These are phyloP conservation scores for Lizonia empirigonia DNA, from an alignment of 2,329 filamentous ascomycete genomes.

Conservation along the genomic window DNA sequence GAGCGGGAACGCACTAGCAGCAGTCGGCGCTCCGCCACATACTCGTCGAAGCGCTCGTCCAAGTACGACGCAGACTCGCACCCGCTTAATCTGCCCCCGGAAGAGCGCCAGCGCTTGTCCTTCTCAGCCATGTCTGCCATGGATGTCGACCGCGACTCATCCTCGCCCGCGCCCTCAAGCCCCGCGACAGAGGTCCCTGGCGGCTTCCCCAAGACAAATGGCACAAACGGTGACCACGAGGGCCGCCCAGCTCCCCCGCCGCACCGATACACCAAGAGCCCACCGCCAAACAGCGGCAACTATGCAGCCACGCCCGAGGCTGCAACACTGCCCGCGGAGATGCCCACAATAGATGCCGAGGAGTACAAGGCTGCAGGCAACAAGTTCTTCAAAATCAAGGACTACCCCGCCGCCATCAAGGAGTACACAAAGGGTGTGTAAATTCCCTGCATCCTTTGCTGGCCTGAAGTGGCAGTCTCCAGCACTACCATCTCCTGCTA, in stretches of 20 bases:
- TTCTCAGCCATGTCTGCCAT: constrained; percentile 68
- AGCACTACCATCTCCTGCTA: too few relatives aligned
- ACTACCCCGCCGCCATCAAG: constrained; percentile 84
- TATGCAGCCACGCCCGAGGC: constrained; percentile 47
- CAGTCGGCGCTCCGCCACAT: constrained; percentile 37
- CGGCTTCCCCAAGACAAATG: constrained; percentile 51
- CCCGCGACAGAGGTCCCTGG: constrained; percentile 53
- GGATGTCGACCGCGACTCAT: constrained; percentile 39
- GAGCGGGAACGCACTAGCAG: constrained; percentile 38
- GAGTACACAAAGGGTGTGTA: constrained; percentile 91
- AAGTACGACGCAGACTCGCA: constrained; percentile 73
- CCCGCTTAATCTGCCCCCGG: constrained; percentile 86
- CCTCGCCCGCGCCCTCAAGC: constrained; percentile 49
- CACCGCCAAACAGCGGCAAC: constrained; percentile 51
- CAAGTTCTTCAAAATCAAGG: constrained; percentile 94
- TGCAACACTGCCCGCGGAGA: constrained; percentile 48
- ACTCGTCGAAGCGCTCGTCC: constrained; percentile 47
- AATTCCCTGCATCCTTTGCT: neutral
- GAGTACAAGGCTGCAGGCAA: constrained; percentile 91
- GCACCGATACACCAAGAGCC: constrained; percentile 63
- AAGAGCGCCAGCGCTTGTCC: constrained; percentile 80
- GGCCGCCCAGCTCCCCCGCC: constrained; percentile 70
- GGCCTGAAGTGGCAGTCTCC: neutral
- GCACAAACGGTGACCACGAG: constrained; percentile 55
- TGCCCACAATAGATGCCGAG: constrained; percentile 77